Conservation (phyloP, 2,329 filamentous ascomycete genomes). For the Zymoseptoria crescenta region DNA sequence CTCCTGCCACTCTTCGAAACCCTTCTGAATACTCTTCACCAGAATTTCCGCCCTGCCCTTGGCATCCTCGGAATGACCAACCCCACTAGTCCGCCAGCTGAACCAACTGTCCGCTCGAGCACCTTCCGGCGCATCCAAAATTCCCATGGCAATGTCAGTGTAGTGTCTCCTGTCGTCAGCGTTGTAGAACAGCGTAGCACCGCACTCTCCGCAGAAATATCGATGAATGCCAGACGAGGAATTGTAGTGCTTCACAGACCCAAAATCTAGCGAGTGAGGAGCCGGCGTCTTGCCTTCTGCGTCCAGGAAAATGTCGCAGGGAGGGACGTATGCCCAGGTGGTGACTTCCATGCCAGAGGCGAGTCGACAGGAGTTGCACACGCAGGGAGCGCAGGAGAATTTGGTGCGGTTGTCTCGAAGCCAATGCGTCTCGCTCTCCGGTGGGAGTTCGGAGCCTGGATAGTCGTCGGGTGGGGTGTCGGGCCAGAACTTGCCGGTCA, state of each 20-base stretch:
- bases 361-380: constrained; percentile 55
- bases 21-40: constrained; percentile 17
- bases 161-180: constrained; percentile 46
- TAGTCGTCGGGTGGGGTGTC: constrained; percentile 41
- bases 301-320: constrained; percentile 46
- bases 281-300: constrained; percentile 18
- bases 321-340: constrained; percentile 58
- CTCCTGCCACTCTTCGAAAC: constrained; percentile 18
- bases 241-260: constrained; percentile 45
- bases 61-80: constrained; percentile 54
- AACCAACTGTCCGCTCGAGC: constrained; percentile 52
- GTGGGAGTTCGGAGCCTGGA: constrained; percentile 36
- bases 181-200: constrained; percentile 58
- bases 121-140: constrained; percentile 43
- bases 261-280: constrained; percentile 27
- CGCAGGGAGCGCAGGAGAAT: constrained; percentile 54
- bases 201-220: constrained; percentile 56
- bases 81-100: constrained; percentile 51
- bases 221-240: constrained; percentile 49
- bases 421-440: constrained; percentile 54
- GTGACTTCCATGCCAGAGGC: constrained; percentile 56
- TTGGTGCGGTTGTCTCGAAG: constrained; percentile 41
- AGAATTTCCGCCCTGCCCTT: constrained; percentile 16
- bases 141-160: constrained; percentile 56
- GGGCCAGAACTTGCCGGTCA: constrained; percentile 43